These are phyloP conservation scores for Moniliophthora roreri DNA, from an alignment of 1,284 basidiomycete species.

Conservation along the genomic window DNA sequence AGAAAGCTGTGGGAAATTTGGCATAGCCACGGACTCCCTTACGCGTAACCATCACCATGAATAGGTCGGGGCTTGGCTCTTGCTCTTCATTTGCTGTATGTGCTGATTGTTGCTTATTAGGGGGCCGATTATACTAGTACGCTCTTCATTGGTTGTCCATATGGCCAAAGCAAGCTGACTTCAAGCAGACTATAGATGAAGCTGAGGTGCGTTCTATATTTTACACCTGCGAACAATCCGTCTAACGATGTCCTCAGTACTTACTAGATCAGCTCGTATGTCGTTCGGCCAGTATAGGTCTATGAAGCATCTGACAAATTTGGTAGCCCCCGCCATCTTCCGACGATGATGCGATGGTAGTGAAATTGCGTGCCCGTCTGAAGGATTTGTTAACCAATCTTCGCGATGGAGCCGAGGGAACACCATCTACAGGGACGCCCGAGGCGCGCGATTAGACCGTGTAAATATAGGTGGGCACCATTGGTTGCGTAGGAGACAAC, in stretches of 20 bases:
- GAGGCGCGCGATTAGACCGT: background rate
- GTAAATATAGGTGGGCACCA: no score
- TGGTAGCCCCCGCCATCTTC: slow-evolving; percentile 37
- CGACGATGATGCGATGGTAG: slow-evolving; percentile 38
- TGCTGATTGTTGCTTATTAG: slow-evolving; percentile 13
- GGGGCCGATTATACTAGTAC: slow-evolving; percentile 28
- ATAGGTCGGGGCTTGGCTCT: background rate
- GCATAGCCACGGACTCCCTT: no score
- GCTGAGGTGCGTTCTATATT: slow-evolving; percentile 32
- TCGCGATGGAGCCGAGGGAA: slow-evolving; percentile 39
- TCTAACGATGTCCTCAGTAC: slow-evolving; percentile 25
- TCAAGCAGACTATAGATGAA: slow-evolving; percentile 39
- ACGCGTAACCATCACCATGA: background rate
- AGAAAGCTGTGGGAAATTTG: no score
- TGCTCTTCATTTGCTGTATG: background rate
- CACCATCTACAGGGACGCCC: background rate
- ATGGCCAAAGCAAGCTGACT: background rate
- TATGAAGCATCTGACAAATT: background rate
- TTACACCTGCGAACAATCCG: background rate
- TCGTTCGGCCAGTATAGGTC: slow-evolving; percentile 2
- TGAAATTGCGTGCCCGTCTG: slow-evolving; percentile 35
- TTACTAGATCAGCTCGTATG: slow-evolving; percentile 40
- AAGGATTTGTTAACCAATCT: slow-evolving; percentile 35
- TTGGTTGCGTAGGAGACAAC: no score
- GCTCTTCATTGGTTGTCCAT: slow-evolving; percentile 8